These are phyloP conservation scores for Cercospora janseana DNA, from an alignment of 2,329 filamentous ascomycete species.

Conservation along the genomic window DNA sequence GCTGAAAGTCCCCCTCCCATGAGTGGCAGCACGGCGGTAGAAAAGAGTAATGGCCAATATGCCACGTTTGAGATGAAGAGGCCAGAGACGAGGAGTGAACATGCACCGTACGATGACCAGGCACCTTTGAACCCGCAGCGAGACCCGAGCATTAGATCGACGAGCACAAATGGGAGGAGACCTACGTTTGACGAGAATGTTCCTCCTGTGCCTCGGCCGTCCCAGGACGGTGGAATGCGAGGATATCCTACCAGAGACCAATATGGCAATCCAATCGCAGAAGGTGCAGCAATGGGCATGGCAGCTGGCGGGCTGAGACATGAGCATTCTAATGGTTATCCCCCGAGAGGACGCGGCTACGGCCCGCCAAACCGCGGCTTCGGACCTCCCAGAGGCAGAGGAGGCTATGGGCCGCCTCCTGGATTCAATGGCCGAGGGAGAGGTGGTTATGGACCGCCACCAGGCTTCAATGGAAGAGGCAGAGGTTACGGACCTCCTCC, in stretches of 20 bases:
- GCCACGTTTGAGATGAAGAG: constrained; percentile 63
- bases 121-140: constrained; percentile 64
- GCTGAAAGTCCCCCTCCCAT: constrained; percentile 56
- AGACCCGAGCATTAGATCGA: constrained; percentile 56
- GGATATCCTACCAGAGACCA: constrained; percentile 54
- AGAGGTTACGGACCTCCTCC: constrained; percentile 29
- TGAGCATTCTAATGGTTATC: constrained; percentile 40
- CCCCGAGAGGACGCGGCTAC: constrained; percentile 31
- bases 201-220: constrained; percentile 38
- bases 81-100: constrained; percentile 45
- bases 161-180: constrained; percentile 39
- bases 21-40: constrained; percentile 55
- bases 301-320: constrained; percentile 45
- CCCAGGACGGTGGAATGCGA: constrained; percentile 34
- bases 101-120: constrained; percentile 64
- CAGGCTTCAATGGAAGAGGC: constrained; percentile 32
- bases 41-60: constrained; percentile 55
- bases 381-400: constrained; percentile 51
- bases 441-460: constrained; percentile 43
- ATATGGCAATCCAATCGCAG: constrained; percentile 59
- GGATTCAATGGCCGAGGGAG: constrained; percentile 45
- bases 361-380: constrained; percentile 43
- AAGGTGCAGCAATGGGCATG: constrained; percentile 34
- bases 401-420: constrained; percentile 44
- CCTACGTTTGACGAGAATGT: constrained; percentile 42